A percentile compares a stretch with the other conserved stretches of the same genome.
Conservation (phyloP, 1,284 basidiomycete species). For the Irpex sp. region DNA sequence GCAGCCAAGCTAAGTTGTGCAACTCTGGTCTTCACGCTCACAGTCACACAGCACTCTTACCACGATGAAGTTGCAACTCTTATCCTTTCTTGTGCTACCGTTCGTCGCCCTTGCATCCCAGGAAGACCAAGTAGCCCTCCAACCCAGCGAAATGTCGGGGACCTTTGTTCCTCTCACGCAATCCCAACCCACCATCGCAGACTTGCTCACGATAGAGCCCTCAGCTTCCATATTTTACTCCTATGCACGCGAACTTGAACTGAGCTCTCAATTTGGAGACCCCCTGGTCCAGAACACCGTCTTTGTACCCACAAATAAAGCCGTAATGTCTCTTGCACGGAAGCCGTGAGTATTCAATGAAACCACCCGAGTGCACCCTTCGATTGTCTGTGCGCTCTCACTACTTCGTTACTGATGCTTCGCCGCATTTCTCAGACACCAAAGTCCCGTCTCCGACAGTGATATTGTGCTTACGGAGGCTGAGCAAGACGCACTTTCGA, state of each 20-base stretch:
- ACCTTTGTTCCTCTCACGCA: constrained; percentile 24
- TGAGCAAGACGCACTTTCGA: constrained; percentile 56
- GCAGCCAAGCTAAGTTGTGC: background rate
- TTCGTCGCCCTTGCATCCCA: constrained; percentile 27
- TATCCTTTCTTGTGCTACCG: constrained; percentile 30
- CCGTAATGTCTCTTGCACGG: constrained; percentile 68
- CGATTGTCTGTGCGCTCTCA: background rate
- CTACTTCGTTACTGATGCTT: background rate
- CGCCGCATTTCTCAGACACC: constrained; percentile 39
- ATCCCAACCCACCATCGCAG: constrained; percentile 50
- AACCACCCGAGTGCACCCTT: background rate
- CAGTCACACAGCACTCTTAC: background rate
- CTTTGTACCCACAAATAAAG: constrained; percentile 76
- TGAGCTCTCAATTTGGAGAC: constrained; percentile 50
- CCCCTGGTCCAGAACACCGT: constrained; percentile 43
- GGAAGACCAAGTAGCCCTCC: constrained; percentile 29
- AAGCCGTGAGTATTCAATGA: constrained; percentile 59
- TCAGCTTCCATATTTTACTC: constrained; percentile 77
- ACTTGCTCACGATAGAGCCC: constrained; percentile 70
- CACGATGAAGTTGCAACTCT: constrained; percentile 26
- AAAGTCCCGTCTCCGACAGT: constrained; percentile 44
- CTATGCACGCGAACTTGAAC: constrained; percentile 66
- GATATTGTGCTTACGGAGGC: constrained; percentile 55
- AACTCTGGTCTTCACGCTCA: background rate
- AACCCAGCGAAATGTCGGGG: constrained; percentile 13